Evolutionary conservation across 2,329 filamentous ascomycete genomes (phyloP), one percentile per base, ranked within the genome.

Genomic region (Pseudocercospora pini-densiflorae): DNA sequence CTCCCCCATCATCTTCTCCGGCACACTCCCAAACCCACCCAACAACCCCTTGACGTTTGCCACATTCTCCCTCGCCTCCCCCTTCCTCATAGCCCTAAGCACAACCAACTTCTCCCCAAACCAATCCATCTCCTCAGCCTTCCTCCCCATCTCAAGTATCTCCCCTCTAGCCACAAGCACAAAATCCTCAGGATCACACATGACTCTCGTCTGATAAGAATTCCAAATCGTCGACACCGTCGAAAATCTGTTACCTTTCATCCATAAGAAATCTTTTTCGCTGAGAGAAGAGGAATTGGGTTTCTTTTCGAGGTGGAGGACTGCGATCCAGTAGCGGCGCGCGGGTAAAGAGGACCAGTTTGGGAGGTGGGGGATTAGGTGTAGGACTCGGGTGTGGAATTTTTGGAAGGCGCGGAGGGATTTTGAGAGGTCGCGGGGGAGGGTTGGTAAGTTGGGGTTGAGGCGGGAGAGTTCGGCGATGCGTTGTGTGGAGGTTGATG

Each of bases 271-370:
- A 47, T 77, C 74, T 23, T 66, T 67, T 43, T 66, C 67, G n/a
- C n/a, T n/a, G n/a, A n/a, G n/a, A n/a, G n/a, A n/a, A n/a, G n/a
- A n/a, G n/a, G n/a, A n/a, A n/a, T n/a, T n/a, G n/a, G n/a, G 47
- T 7, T 55, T 61, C 33, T 66, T 68, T 47, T 59, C 33, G 51
- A 61, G 59, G 55, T 70, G 63, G 14, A 78, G 65, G 5, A 79
- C 72, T 12, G 71, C 76, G 61, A 78, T 76, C 76, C 74, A 77
- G 71, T 78, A 79, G 21, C 77, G 69, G 33, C 72, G 71, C 1
- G 58, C 33, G 45, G 33, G 62, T 54, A 66, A 61, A 27, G 43
- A 23, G 10, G 53, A 59, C 47, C 47, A 61, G 43, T 64, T 55
- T 8, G 67, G 63, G 33, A 75, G 64, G 19, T 63, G 59, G 1